Conservation (phyloP, 208 protist species). For the Crithidia expoeki region DNA sequence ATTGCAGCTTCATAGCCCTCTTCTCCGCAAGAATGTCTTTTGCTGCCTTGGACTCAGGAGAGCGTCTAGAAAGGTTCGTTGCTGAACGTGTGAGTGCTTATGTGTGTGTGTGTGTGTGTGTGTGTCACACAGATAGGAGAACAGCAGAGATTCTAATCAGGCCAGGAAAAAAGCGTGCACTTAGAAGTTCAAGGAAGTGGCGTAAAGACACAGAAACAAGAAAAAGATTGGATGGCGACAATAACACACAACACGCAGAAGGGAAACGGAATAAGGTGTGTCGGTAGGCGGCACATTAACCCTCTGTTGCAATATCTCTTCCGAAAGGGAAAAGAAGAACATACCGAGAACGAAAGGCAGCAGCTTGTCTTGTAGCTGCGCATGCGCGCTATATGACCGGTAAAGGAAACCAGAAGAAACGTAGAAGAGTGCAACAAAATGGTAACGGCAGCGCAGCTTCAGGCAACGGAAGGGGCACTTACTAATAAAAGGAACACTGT, state of each 20-base stretch:
- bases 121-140: background rate
- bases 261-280: slow-evolving; percentile 5
- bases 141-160: background rate
- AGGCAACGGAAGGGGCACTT: background rate
- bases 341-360: background rate
- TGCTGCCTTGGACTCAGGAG: too few species aligned
- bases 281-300: too few species aligned
- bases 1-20: too few species aligned
- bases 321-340: background rate
- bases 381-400: too few species aligned
- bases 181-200: slow-evolving; percentile 4
- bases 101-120: slow-evolving; percentile 6
- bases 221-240: background rate
- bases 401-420: background rate
- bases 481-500: background rate
- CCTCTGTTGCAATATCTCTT: too few species aligned
- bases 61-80: too few species aligned
- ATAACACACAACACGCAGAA: background rate
- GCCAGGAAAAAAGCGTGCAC: slow-evolving; percentile 16
- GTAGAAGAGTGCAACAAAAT: background rate
- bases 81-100: too few species aligned
- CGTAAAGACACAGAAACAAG: slow-evolving; percentile 3
- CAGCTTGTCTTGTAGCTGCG: too few species aligned
- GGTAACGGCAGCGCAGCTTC: background rate
- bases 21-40: too few species aligned